These are phyloP conservation scores for Hygrocybe coccinea DNA, from an alignment of 768 basidiomycete species.

Conservation along the genomic window DNA sequence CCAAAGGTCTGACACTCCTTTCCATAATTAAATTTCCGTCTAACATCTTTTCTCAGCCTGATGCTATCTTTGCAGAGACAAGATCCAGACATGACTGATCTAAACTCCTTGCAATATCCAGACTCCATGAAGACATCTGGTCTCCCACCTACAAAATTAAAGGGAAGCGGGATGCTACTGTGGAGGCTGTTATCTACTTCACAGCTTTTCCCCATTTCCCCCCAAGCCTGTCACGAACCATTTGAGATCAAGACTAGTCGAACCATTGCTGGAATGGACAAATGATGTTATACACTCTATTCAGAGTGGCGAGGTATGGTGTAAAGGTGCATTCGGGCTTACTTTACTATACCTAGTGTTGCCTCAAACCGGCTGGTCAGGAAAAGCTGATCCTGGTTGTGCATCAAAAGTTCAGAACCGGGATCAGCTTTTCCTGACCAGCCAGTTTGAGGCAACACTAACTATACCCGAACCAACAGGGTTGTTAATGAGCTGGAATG, in stretches of 20 bases:
- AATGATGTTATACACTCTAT: constrained; percentile 92
- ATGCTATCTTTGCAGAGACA: constrained; percentile 64
- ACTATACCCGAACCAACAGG: constrained; percentile 89
- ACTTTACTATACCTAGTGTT: too few species aligned
- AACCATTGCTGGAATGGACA: constrained; percentile 71
- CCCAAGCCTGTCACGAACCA: constrained; percentile 43
- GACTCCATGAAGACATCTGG: constrained; percentile 91
- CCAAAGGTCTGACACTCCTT: constrained; percentile 51
- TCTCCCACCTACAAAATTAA: constrained; percentile 92
- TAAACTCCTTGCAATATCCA: constrained; percentile 64
- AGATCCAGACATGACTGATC: constrained; percentile 46
- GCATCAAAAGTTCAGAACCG: too few species aligned
- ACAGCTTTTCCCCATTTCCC: constrained; percentile 22
- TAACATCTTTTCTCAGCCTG: constrained; percentile 37
- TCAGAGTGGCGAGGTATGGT: constrained; percentile 88
- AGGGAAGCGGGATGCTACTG: constrained; percentile 91
- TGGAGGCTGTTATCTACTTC: constrained; percentile 59
- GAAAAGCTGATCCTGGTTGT: too few species aligned
- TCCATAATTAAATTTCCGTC: not conserved
- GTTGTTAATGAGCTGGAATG: constrained; percentile 74
- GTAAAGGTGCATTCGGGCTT: constrained; percentile 75
- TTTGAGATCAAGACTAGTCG: constrained; percentile 97
- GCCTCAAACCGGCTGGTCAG: too few species aligned
- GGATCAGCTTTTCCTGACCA: too few species aligned
- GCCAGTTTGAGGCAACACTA: too few species aligned